Conservation (phyloP, 805 yeast genomes). For the Zygoascus biomembranicola region DNA sequence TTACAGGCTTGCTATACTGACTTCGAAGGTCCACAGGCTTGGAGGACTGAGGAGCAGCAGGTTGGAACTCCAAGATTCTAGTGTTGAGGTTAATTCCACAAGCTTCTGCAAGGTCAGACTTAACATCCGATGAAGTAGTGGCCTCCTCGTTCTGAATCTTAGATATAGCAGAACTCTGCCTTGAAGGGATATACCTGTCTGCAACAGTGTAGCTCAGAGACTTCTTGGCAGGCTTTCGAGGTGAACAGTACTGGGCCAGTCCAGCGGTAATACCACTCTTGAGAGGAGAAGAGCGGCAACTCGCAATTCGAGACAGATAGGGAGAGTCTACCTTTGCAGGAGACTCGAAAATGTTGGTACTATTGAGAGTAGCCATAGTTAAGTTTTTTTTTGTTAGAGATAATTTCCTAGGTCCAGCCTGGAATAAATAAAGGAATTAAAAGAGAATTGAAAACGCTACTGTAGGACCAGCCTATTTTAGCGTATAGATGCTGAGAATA, state of each 20-base stretch:
- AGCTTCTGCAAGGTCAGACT: slow-evolving; percentile 84
- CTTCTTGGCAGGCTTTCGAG: slow-evolving; percentile 1
- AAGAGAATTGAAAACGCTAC: neutral
- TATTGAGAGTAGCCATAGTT: neutral
- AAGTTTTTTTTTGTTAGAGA: neutral
- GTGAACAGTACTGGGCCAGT: slow-evolving; percentile 1
- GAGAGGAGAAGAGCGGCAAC: neutral
- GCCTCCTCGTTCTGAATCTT: slow-evolving; percentile 26
- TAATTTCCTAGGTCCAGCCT: neutral
- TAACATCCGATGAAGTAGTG: slow-evolving; percentile 35
- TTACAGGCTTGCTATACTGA: slow-evolving; percentile 29
- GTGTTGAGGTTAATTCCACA: slow-evolving; percentile 83
- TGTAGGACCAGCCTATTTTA: neutral
- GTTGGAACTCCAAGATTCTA: slow-evolving; percentile 77
- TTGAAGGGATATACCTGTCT: slow-evolving; percentile 56
- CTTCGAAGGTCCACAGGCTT: slow-evolving; percentile 29
- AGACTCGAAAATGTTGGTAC: neutral
- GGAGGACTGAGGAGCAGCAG: slow-evolving; percentile 63
- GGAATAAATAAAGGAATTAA: neutral
- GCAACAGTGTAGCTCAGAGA: neutral
- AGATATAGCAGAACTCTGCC: slow-evolving; percentile 43
- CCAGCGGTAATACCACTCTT: neutral
- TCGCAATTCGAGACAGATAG: neutral
- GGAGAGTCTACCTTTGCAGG: neutral
- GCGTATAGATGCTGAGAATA: neutral